Conservation (phyloP, 352 stramenopile genomes). For the Aphanomyces euteiches region DNA sequence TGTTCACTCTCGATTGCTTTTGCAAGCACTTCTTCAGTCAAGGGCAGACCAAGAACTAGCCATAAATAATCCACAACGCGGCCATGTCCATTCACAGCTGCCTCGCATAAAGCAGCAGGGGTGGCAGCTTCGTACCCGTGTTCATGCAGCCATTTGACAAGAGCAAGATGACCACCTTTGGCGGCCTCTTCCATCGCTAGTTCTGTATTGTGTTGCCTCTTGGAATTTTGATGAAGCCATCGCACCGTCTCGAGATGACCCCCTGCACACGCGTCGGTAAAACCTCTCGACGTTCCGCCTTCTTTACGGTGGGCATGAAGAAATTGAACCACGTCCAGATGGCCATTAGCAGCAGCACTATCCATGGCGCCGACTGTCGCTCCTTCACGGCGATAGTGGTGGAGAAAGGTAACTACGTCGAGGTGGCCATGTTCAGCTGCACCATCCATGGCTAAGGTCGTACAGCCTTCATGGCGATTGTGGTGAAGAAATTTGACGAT, state of each 20-base stretch:
- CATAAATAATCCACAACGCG: neutral
- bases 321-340: constrained; percentile 25
- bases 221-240: constrained; percentile 13
- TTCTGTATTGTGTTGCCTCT: constrained; percentile 21
- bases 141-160: constrained; percentile 5
- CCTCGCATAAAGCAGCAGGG: neutral
- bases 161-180: neutral
- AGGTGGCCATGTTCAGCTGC: constrained; percentile 35
- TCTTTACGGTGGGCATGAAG: constrained; percentile 12
- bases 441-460: constrained; percentile 35
- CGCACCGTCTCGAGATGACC: constrained; percentile 13
- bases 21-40: no score
- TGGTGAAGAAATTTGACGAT: constrained; percentile 20
- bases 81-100: neutral
- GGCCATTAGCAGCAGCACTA: constrained; percentile 26
- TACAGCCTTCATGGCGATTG: constrained; percentile 33
- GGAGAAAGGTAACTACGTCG: constrained; percentile 35
- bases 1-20: no score
- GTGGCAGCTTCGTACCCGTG: constrained; percentile 14
- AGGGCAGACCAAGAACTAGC: neutral
- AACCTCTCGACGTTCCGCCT: constrained; percentile 17
- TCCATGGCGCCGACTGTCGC: constrained; percentile 33
- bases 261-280: constrained; percentile 9
- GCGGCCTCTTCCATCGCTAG: constrained; percentile 23
- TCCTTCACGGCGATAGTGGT: constrained; percentile 31